Base-by-base conservation (phyloP, 192 early-diverging fungal genomes). In the Podochytrium sp. region DNA sequence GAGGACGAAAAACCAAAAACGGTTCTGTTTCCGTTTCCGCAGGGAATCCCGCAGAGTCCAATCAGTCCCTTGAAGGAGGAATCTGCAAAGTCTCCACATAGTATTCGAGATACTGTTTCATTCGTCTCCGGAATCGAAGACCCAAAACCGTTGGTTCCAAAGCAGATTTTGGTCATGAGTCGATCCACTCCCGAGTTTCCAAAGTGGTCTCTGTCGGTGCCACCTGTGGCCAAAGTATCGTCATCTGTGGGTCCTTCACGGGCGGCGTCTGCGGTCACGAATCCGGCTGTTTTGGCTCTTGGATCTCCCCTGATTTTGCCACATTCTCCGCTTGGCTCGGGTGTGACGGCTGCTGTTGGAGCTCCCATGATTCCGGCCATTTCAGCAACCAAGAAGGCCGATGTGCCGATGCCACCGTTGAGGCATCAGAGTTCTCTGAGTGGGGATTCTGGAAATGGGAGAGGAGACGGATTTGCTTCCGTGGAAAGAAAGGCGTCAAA, bases 111-210 rank as follows among this genome's bases (percentile, higher is more conserved):
- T n/a, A n/a, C n/a, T n/a, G n/a, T n/a, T n/a, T n/a, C n/a, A n/a
- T n/a, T n/a, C n/a, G n/a, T n/a, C n/a, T n/a, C n/a, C n/a, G 43
- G 43, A 14, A 20, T 52, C 32, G 29, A 34, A 20, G 69, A 52
- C 47, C 69, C 69, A 30, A 51, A 38, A 56, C 69, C 69, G 12
- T 59, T 71, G 40, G 42, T 71, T 60, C 83, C 83, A 29, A 84
- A 81, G 63, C 83, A 84, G 32, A 43, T 84, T 47, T 68, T 84
- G 27, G 35, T 66, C 33, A 43, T 69, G 51, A 76, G 78, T 10
- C 68, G 73, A 16, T 81, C 79, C n/a, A 43, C 78, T 12, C 83
- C 83, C 23, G 83, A 84, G 32, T 27, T 84, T 10, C 79, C 83
- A 25, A 62, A 59, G 35, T 84, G 83, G 83, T 50, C 40, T 38